phyloP scores from a whole-genome alignment of 768 basidiomycete genomes.

The Tephrocybe sp. region DNA sequence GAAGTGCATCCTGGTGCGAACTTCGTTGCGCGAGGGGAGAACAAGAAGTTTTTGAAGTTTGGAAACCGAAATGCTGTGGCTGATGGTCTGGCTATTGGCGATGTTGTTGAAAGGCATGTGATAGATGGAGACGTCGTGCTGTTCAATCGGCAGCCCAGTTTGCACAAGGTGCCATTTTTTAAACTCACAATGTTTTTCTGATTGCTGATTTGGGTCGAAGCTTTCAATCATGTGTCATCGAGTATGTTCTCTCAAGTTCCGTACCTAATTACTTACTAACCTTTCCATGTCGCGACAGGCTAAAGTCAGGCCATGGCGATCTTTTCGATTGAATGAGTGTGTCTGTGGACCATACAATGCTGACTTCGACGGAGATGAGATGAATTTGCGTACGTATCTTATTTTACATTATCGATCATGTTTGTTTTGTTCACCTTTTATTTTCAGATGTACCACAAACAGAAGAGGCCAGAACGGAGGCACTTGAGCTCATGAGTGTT shows the following conservation, averaged over 20 bases:
- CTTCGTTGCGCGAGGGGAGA: constrained; percentile 80
- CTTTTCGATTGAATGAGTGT: constrained; percentile 97
- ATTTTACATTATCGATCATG: background rate
- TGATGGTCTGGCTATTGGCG: constrained; percentile 79
- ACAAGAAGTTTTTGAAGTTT: constrained; percentile 88
- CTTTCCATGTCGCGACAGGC: constrained; percentile 36
- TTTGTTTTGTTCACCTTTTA: constrained; percentile 4
- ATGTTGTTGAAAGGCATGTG: constrained; percentile 92
- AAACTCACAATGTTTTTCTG: background rate
- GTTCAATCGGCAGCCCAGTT: constrained; percentile 97
- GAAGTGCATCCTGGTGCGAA: constrained; percentile 95
- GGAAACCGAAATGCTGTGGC: constrained; percentile 80
- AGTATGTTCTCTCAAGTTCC: constrained; percentile 38
- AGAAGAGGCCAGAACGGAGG: constrained; percentile 96
- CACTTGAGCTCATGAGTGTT: constrained; percentile 94
- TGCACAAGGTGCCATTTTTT: constrained; percentile 76
- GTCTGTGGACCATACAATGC: constrained; percentile 99
- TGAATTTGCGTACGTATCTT: constrained; percentile 85
- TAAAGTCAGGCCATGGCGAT: constrained; percentile 95
- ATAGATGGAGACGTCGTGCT: constrained; percentile 94
- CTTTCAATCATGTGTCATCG: constrained; percentile 99
- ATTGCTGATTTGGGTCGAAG: constrained; percentile 33
- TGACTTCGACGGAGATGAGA: constrained; percentile 99
- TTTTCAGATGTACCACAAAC: constrained; percentile 92
- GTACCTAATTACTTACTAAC: background rate